Evolutionary conservation across 768 basidiomycete species (phyloP).

Genomic region (Mycena rebaudengoi): DNA sequence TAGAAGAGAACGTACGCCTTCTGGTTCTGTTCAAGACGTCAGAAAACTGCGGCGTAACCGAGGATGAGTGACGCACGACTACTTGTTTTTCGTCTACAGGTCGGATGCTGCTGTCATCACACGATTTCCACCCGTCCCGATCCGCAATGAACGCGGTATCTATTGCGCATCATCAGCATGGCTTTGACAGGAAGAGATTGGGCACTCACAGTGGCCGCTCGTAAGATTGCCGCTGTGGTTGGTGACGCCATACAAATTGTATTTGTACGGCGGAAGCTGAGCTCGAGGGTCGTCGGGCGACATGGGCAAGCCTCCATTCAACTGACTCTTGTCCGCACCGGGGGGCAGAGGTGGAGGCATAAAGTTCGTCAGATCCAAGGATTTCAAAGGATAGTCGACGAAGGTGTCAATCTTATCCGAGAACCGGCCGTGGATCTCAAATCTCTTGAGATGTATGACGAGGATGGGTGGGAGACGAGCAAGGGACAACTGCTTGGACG

Average conservation of each 20-base stretch:
- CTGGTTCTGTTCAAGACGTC: slow-evolving; percentile 42
- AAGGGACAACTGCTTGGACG: slow-evolving; percentile 87
- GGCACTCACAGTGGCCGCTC: slow-evolving; percentile 85
- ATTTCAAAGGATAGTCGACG: slow-evolving; percentile 85
- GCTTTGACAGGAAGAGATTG: background rate
- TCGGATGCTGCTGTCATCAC: slow-evolving; percentile 91
- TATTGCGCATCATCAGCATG: slow-evolving; percentile 38
- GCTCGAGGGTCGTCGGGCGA: slow-evolving; percentile 76
- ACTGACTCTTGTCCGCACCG: slow-evolving; percentile 60
- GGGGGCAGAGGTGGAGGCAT: slow-evolving; percentile 85
- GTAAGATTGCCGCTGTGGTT: slow-evolving; percentile 96
- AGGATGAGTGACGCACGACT: slow-evolving; percentile 65
- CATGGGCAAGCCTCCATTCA: slow-evolving; percentile 52
- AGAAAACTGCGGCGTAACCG: background rate
- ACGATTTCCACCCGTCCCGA: slow-evolving; percentile 89
- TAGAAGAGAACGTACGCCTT: slow-evolving; percentile 88
- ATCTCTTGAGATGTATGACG: slow-evolving; percentile 91
- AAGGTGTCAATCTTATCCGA: slow-evolving; percentile 97
- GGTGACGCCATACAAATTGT: slow-evolving; percentile 95
- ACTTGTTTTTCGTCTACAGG: slow-evolving; percentile 80
- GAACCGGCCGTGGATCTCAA: slow-evolving; percentile 89
- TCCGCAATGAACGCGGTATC: slow-evolving; percentile 95
- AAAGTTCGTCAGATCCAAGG: slow-evolving; percentile 74
- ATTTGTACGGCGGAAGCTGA: slow-evolving; percentile 89
- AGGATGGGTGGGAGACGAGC: slow-evolving; percentile 94